Evolutionary conservation across 352 stramenopile genomes (phyloP), one percentile per base, ranked within the genome.

Genomic region (Phytopythium boreale): DNA sequence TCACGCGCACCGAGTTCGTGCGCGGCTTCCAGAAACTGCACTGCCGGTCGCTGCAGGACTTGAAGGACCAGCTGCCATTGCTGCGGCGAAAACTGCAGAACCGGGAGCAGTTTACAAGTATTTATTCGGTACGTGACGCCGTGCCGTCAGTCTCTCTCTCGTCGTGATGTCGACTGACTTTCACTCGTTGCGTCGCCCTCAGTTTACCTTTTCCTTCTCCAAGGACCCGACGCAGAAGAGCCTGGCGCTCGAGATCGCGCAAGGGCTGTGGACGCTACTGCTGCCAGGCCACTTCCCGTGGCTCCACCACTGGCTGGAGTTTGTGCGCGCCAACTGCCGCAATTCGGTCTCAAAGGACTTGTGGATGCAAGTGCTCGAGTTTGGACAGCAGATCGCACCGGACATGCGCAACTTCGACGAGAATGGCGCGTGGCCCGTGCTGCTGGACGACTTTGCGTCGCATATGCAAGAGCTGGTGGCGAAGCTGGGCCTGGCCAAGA

Each of bases 321-420:
- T 84, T 55, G 82, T 92, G 62, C 77, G 83, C 41, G 37, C 62
- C 12, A 68, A 94, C 63, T 87, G 76, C 29, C 79, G 80, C 19
- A 92, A 90, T 67, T 88, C 88, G 26, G 82, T 96, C 43, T 92
- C 87, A 5, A 92, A 88, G 52, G 87, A 96, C 61, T 56, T 94
- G 63, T 96, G 87, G 87, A 86, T 92, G 55, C 87, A 96, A 56
- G 77, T 91, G 55, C 71, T 96, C 55, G 82, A 96, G 55, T 96
- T 96, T 75, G 82, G 81, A 36, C 56, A 75, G 22, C 85, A 94
- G 57, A 87, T 96, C 44, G 72, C 79, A 26, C 50, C 69, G 7
- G 79, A 92, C 50, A 51, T 96, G 67, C 89, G 77, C 75, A 93
- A 94, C 66, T 96, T 90, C 72, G 85, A 96, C 66, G 85, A 93